These are phyloP conservation scores for Didymella keratinophila DNA, from an alignment of 2,329 filamentous ascomycete genomes.

Conservation along the genomic window DNA sequence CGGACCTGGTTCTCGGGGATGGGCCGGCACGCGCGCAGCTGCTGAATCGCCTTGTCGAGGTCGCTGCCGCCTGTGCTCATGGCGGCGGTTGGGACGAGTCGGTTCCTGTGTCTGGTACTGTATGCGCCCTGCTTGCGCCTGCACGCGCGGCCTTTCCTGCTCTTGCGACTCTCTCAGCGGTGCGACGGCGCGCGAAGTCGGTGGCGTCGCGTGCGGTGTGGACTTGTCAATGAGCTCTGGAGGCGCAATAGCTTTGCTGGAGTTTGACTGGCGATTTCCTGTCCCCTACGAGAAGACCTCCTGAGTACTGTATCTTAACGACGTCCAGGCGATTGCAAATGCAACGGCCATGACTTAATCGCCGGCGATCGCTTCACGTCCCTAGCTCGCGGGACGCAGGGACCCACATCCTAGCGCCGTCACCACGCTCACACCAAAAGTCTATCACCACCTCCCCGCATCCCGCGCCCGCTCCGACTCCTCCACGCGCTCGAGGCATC, in stretches of 20 bases:
- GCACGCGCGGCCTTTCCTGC: not conserved
- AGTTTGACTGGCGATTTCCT: not conserved
- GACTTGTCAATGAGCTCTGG: not conserved
- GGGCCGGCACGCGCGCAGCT: conserved; percentile 92
- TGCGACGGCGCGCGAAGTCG: not conserved
- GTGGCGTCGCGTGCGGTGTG: not conserved
- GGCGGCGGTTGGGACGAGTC: not conserved
- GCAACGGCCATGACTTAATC: not conserved
- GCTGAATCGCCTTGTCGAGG: conserved; percentile 80
- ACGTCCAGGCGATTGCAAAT: not conserved
- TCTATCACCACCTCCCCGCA: conserved; percentile 33
- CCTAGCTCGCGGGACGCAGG: conserved; percentile 19
- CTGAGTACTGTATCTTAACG: not conserved
- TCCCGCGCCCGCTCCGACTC: not conserved
- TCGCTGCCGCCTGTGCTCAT: conserved; percentile 70
- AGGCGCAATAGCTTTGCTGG: not conserved
- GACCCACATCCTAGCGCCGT: conserved; percentile 20
- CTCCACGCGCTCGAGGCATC: conserved; percentile 32
- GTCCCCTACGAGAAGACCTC: too few relatives aligned
- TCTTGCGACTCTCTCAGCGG: not conserved
- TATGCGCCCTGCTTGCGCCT: not conserved
- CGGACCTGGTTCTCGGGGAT: conserved; percentile 96
- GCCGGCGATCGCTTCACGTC: not conserved
- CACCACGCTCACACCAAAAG: conserved; percentile 32
- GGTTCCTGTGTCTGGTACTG: not conserved